These are phyloP conservation scores for Medicago truncatula DNA, from an alignment of 306 rosid species.

Conservation along the genomic window MtrunA17r5.0-ANR NC_053048.1:17170001-17170500, in stretches of 20 bases:
- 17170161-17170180: not conserved
- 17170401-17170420: not conserved
- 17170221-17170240: not conserved
- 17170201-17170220: not conserved
- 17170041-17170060: not conserved
- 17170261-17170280: not conserved
- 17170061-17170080: not conserved
- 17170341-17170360: not conserved
- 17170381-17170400: too few species aligned
- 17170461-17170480: not conserved
- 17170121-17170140: not conserved
- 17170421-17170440: not conserved
- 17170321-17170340: not conserved
- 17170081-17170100: not conserved
- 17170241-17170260: not conserved
- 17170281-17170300: not conserved
- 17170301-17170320: not conserved
- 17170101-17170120: not conserved
- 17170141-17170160: not conserved
- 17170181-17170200: not conserved
- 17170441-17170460: not conserved
- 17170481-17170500: not conserved
- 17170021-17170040: not conserved
- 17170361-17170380: not conserved
- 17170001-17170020: too few species aligned